Percentiles rank a stretch among this genome's conserved stretches.
These are phyloP conservation scores for Dryas alaskensis DNA, from an alignment of 306 rosid species.

Conservation along the genomic window DNA sequence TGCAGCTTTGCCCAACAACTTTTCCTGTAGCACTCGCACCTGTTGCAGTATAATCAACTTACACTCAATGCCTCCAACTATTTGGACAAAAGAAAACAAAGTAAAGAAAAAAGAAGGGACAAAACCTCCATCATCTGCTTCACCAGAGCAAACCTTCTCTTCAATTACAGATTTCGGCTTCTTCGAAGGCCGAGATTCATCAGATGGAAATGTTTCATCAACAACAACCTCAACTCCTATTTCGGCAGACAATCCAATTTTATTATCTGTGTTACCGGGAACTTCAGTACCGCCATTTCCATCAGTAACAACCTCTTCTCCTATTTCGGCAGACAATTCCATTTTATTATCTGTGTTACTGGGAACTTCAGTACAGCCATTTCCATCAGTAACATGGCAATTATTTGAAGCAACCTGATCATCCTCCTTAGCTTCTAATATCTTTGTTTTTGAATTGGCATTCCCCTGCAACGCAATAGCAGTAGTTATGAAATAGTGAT, in stretches of 20 bases:
- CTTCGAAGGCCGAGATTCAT: constrained; percentile 54
- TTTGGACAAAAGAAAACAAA: not conserved
- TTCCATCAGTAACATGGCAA: constrained; percentile 39
- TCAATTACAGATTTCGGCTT: constrained; percentile 49
- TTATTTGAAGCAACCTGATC: constrained; percentile 31
- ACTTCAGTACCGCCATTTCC: constrained; percentile 43
- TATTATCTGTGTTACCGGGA: constrained; percentile 32
- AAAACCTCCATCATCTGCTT: constrained; percentile 57
- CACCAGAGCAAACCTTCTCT: constrained; percentile 30
- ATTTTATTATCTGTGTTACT: constrained; percentile 36
- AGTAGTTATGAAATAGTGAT: constrained; percentile 1
- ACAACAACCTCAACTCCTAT: constrained; percentile 30
- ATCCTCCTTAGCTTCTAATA: constrained; percentile 38
- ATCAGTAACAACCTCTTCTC: constrained; percentile 40
- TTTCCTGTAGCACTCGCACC: constrained; percentile 38
- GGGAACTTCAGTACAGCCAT: constrained; percentile 36
- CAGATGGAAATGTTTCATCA: constrained; percentile 37
- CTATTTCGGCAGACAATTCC: constrained; percentile 39
- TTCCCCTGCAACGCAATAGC: constrained; percentile 26
- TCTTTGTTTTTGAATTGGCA: constrained; percentile 42
- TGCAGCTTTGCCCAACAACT: constrained; percentile 32
- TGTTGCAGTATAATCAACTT: constrained; percentile 28
- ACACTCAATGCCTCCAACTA: constrained; percentile 6
- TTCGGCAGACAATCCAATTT: constrained; percentile 44
- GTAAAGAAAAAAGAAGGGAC: not conserved